Evolutionary conservation across 75 land plant genomes (phyloP).

Genomic region (Azolla pinnata): DNA sequence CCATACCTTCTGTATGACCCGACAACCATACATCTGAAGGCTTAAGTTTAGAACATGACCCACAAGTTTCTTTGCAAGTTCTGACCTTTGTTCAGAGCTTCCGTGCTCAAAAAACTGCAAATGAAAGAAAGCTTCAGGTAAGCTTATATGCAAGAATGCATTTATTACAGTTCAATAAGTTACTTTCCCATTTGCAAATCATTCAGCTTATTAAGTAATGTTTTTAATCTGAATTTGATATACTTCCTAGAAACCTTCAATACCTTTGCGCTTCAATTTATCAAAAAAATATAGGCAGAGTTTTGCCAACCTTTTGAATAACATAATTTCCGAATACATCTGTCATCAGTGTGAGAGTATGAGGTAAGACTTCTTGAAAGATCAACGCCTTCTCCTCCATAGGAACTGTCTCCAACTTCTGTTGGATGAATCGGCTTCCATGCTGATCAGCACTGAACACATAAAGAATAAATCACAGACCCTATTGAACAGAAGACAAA

Average conservation of each 20-base stretch:
- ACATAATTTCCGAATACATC: constrained; percentile 99
- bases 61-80: constrained; percentile 59
- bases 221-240: too few species aligned
- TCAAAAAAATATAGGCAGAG: too few species aligned
- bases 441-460: constrained; percentile 81
- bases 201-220: too few species aligned
- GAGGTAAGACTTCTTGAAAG: constrained; percentile 78
- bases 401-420: constrained; percentile 79
- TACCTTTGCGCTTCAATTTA: too few species aligned
- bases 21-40: constrained; percentile 96
- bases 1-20: constrained; percentile 89
- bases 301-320: constrained; percentile 91
- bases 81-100: constrained; percentile 51
- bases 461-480: too few species aligned
- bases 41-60: constrained; percentile 75
- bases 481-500: not conserved
- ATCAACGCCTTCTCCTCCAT: constrained; percentile 73
- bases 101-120: constrained; percentile 96
- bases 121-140: not conserved
- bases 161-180: too few species aligned
- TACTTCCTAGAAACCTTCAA: too few species aligned
- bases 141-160: not conserved
- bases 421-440: constrained; percentile 96
- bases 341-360: constrained; percentile 79
- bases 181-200: too few species aligned